Evolutionary conservation across 2,329 filamentous ascomycete species (phyloP), one percentile per base, ranked within the genome.

Genomic region (Fusarium pininemorale): DNA sequence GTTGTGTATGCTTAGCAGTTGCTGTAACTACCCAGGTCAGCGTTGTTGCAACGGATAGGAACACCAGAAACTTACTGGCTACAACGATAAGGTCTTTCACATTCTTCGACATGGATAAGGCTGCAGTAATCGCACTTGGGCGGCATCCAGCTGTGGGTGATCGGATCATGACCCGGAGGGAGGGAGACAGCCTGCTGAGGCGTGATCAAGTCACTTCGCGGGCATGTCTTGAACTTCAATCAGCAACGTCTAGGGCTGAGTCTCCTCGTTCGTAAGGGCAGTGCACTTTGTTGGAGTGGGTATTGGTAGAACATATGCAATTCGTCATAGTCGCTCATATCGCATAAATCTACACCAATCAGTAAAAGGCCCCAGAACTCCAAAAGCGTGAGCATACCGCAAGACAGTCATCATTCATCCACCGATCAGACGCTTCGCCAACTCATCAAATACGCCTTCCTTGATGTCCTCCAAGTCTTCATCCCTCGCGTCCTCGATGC

Each of bases 371-470:
- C 26, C 42, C 18, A n/a, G 16, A 50, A 35, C 39, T 42, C 6
- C 6, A 14, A 18, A n/a, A 24, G 14, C 26, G 14, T 6, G 14
- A 39, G 28, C 38, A 39, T 47, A 61, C 45, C 12, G 7, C n/a
- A 15, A 47, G 24, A 16, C 22, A 32, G 60, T 51, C 14, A 44
- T 26, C 14, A 37, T 42, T 59, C n/a, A 67, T 51, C 64, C 45
- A 37, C 62, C 28, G 1, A 53, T 22, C 39, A 67, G 15, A 42
- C 65, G 65, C 22, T 53, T 66, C n/a, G 62, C 65, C 16, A 67
- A 26, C 39, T 67, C 65, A 15, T 67, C 65, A 41, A 67, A 67
- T 3, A 67, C 50, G n/a, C 64, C 51, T 9, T 66, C 61, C 45
- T 67, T 67, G 22, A 67, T 67, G 14, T 59, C 32, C 26, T 59